Base-by-base conservation (phyloP, 768 basidiomycete species). In the Neoboletus brunneissimus region DNA sequence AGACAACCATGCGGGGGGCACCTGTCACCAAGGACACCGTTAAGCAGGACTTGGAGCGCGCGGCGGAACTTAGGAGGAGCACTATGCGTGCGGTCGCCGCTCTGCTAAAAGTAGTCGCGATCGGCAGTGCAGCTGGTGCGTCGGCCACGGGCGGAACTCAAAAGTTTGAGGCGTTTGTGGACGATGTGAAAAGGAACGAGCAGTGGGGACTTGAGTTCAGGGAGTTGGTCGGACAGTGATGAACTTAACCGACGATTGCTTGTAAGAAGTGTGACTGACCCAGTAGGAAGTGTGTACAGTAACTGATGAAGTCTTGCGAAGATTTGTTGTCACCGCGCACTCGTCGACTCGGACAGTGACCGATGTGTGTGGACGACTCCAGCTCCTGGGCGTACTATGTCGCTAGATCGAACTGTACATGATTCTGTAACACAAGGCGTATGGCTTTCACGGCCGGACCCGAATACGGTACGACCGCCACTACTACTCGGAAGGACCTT, bases 1-100 rank as follows among this genome's bases (percentile, higher is more conserved):
- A 92, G 70, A 85, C 86, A 72, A 89, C 91, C 38, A 93, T 98
- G 85, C 90, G 93, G 67, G 92, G 92, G 1, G 83, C 89, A 8
- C 87, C 82, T 7, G 83, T 92, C 41, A 91, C 91, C 51, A 98
- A 98, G 75, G 96, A 98, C 67, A 92, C 93, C 0, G 95, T 97
- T 47, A 98, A 98, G 73, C 92, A 94, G 70, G 91, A 94, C 62
- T 69, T 94, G 44, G 91, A 92, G 72, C 82, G 89, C 20, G 85
- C 89, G 10, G 91, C 91, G 27, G 96, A 98, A 72, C 79, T 98
- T 57, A 94, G 98, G 74, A 79, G 91, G 59, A 94, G 92, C 65
- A 91, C 92, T 8, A 77, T 98, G 58, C 78, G 96, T 38, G 93
- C 94, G 6, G 84, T 95, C 43, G 91, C 86, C 16, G 91, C 92